phyloP scores from a whole-genome alignment of 352 stramenopile species.

The Achlya hypogyna region DNA sequence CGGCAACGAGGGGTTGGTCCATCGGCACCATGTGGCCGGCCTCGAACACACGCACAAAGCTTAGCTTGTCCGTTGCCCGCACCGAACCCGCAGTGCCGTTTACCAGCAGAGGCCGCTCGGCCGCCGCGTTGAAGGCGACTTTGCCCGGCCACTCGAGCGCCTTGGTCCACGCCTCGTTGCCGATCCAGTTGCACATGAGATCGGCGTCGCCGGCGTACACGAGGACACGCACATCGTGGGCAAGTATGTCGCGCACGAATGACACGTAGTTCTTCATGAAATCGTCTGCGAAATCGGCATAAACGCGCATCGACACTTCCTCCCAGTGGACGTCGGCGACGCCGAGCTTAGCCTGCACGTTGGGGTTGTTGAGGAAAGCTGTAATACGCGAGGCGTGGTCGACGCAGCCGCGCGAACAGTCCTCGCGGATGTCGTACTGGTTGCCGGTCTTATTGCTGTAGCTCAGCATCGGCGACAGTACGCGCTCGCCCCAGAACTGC shows the following conservation, averaged over 20 bases:
- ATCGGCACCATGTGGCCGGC: constrained; percentile 46
- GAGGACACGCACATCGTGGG: constrained; percentile 59
- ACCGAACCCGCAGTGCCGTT: constrained; percentile 20
- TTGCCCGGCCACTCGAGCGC: constrained; percentile 88
- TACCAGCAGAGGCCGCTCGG: constrained; percentile 27
- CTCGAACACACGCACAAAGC: constrained; percentile 34
- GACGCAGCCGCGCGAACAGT: constrained; percentile 6
- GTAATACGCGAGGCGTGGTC: neutral
- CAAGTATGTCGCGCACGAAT: constrained; percentile 73
- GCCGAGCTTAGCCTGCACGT: neutral
- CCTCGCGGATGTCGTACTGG: constrained; percentile 16
- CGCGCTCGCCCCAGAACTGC: constrained; percentile 28
- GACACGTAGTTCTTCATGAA: constrained; percentile 41
- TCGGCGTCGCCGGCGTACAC: constrained; percentile 96
- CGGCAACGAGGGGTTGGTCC: constrained; percentile 57
- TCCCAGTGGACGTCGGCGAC: constrained; percentile 24
- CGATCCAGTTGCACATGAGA: constrained; percentile 97
- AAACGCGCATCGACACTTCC: constrained; percentile 77
- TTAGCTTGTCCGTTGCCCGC: constrained; percentile 28
- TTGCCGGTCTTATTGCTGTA: constrained; percentile 21
- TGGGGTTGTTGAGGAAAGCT: constrained; percentile 7
- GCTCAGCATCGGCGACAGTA: constrained; percentile 30
- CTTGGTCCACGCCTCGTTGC: constrained; percentile 91
- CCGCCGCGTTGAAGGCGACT: constrained; percentile 64
- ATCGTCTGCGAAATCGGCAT: constrained; percentile 81